These are phyloP conservation scores for Cladosporium sp. DNA, from an alignment of 2,329 filamentous ascomycete genomes.

Conservation along the genomic window DNA sequence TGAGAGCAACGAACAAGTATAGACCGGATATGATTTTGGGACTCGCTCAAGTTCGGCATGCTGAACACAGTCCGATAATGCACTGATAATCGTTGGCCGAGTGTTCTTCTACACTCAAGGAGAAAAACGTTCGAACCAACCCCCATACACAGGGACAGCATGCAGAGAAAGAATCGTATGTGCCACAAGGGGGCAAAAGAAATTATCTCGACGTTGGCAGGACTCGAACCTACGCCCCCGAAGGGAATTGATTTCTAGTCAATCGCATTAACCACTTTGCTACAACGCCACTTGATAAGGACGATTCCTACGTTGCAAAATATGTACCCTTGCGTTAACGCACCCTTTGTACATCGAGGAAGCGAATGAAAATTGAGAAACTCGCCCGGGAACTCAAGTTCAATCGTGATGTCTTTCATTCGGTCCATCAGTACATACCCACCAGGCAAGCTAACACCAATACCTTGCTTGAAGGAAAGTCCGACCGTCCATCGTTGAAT, in stretches of 20 bases:
- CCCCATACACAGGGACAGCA: no score
- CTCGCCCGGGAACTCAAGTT: background rate
- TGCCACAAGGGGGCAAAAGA: background rate
- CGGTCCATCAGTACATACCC: background rate
- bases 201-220: conserved; percentile 17
- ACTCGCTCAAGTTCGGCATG: no score
- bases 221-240: conserved; percentile 22
- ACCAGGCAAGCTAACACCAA: background rate
- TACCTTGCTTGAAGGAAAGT: background rate
- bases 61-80: no score
- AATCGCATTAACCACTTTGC: conserved; percentile 23
- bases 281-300: conserved; percentile 14
- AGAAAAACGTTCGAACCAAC: no score
- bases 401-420: background rate
- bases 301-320: background rate
- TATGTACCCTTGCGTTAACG: no score
- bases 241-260: conserved; percentile 23
- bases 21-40: no score
- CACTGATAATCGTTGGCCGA: no score
- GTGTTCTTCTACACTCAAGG: no score
- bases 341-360: background rate
- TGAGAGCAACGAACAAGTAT: no score
- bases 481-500: background rate
- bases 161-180: no score
- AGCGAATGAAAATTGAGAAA: background rate